Percentiles rank a stretch among this genome's conserved stretches.
phyloP scores from a whole-genome alignment of 345 rosid species.

The Psidium guajava region DNA sequence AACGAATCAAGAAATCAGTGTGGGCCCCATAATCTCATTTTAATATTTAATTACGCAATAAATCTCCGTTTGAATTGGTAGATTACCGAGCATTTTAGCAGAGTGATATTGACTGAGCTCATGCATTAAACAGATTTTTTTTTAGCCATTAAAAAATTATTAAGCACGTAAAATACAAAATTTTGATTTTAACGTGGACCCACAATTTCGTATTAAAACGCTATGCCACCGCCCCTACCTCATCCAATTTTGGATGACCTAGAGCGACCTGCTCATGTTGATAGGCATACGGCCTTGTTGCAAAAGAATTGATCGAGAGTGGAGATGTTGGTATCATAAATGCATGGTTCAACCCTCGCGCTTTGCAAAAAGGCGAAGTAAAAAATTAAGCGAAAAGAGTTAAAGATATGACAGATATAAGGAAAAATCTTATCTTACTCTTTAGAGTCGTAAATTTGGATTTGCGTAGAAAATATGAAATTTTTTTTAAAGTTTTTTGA shows the following conservation, averaged over 20 bases:
- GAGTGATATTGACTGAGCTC: neutral
- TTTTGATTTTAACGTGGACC: neutral
- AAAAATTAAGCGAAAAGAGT: too few species aligned
- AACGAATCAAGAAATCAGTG: neutral
- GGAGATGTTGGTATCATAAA: too few species aligned
- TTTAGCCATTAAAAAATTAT: neutral
- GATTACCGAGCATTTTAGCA: neutral
- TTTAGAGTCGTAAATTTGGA: neutral
- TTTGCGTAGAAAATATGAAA: neutral
- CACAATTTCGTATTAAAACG: neutral
- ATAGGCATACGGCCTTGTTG: too few species aligned
- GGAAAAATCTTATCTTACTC: rapidly evolving
- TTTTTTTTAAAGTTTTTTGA: neutral
- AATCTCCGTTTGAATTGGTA: neutral
- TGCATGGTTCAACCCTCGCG: too few species aligned
- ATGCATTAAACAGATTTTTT: neutral
- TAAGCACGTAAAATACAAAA: neutral
- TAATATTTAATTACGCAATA: neutral
- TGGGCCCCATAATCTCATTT: neutral
- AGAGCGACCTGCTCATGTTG: neutral
- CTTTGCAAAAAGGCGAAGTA: too few species aligned
- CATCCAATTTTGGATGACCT: neutral
- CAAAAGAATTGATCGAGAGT: too few species aligned
- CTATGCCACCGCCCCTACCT: neutral
- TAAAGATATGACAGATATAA: too few species aligned